Evolutionary conservation across 2,329 filamentous ascomycete genomes (phyloP).

Genomic region (Neurospora crassa): DNA sequence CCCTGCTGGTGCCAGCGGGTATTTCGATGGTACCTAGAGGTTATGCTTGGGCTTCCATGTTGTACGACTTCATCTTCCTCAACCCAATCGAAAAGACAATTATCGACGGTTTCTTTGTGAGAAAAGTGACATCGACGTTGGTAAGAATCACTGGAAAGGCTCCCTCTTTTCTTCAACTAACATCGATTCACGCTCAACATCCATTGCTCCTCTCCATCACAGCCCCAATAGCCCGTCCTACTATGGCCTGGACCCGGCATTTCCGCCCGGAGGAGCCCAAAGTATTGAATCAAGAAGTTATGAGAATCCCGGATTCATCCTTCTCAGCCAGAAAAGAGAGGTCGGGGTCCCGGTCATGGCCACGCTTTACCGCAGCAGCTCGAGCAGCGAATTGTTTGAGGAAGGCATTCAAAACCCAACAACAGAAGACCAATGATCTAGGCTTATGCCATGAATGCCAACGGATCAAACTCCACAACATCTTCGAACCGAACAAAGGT

Average conservation of each 20-base stretch:
- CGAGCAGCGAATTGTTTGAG: neutral
- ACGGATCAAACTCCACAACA: neutral
- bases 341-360: neutral
- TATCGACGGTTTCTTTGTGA: neutral
- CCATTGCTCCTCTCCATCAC: neutral
- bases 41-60: neutral
- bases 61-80: neutral
- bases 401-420: neutral
- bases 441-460: neutral
- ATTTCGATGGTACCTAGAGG: neutral
- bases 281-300: neutral
- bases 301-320: neutral
- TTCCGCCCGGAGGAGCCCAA: neutral
- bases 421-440: neutral
- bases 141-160: neutral
- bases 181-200: neutral
- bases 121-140: neutral
- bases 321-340: neutral
- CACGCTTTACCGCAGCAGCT: neutral
- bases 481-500: neutral
- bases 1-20: neutral
- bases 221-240: neutral
- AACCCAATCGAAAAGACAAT: neutral
- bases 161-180: neutral
- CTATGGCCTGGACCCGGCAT: neutral